Evolutionary conservation across 2,329 filamentous ascomycete species (phyloP), one percentile per base, ranked within the genome.

Genomic region (Acrocalymma vagum): DNA sequence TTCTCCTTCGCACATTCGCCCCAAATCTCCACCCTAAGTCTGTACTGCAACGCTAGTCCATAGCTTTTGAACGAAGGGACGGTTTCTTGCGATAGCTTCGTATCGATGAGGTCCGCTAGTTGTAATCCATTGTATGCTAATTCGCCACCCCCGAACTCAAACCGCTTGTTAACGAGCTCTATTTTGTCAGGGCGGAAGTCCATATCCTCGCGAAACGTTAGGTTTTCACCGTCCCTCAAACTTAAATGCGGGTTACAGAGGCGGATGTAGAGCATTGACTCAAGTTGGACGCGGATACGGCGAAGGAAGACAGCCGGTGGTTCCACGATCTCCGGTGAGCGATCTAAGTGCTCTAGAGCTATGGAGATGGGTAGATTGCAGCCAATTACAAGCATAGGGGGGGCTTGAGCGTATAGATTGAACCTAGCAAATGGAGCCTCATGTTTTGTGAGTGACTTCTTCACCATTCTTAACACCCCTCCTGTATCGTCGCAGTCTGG

Each of bases 1-100:
- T 60, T 56, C 20, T 56, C 56, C n/a, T 46, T 53, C 1, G 49
- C 62, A 23, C 62, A 65, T 36, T 56, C 55, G 9, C 58, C 55
- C 48, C 58, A 57, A 3, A 64, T 35, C 7, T 57, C 45, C 3
- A 65, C 55, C 29, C 58, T 49, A 4, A 64, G 6, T 15, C 51
- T 47, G 21, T 64, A 54, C 22, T 58, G 49, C 32, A 64, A 15
- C 3, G 45, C 34, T 2, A 62, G n/a, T 4, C 55, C 61, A 30
- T 62, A 65, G 23, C 49, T 60, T 5, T 55, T 56, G 35, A 65
- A 65, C 16, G 56, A 53, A 1, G 62, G 60, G 1, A 46, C 29
- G 5, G 50, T 35, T 9, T 18, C 27, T 16, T 16, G 16, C 5
- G 33, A 29, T 6, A 59, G 16, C 4, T 29, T 34, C 14, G 52